These are phyloP conservation scores for Thielaviopsis ethacetica DNA, from an alignment of 2,329 filamentous ascomycete species.

Conservation along the genomic window DNA sequence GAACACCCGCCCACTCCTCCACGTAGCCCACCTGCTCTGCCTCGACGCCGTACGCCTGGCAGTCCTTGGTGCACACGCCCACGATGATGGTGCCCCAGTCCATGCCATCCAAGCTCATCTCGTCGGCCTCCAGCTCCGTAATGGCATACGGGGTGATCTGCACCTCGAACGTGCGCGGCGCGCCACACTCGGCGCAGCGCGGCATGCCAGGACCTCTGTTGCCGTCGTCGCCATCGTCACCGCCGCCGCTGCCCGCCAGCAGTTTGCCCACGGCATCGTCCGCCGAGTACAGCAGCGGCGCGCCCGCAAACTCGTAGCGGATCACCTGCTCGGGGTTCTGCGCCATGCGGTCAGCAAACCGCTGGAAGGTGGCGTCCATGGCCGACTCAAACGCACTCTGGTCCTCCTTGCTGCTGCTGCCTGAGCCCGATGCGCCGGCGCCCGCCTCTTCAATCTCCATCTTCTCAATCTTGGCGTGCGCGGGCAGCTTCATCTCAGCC, in stretches of 20 bases:
- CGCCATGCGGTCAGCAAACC: slow-evolving; percentile 59
- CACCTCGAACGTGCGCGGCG: slow-evolving; percentile 67
- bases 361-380: slow-evolving; percentile 63
- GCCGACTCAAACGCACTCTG: slow-evolving; percentile 55
- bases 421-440: slow-evolving; percentile 16
- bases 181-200: slow-evolving; percentile 60
- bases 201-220: slow-evolving; percentile 38
- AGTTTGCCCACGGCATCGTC: slow-evolving; percentile 55
- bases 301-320: slow-evolving; percentile 60
- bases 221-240: slow-evolving; percentile 11
- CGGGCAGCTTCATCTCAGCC: slow-evolving; percentile 31
- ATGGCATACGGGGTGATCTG: slow-evolving; percentile 89
- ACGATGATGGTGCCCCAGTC: slow-evolving; percentile 93
- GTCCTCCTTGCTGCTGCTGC: slow-evolving; percentile 33
- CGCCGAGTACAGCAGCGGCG: slow-evolving; percentile 66
- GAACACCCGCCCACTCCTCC: slow-evolving; percentile 95
- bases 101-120: slow-evolving; percentile 66
- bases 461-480: slow-evolving; percentile 32
- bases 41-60: slow-evolving; percentile 40
- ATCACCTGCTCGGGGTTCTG: slow-evolving; percentile 75
- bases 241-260: slow-evolving; percentile 25
- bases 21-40: slow-evolving; percentile 57
- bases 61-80: slow-evolving; percentile 70
- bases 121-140: slow-evolving; percentile 67
- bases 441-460: slow-evolving; percentile 20